Conservation (phyloP, 2,329 filamentous ascomycete species). For the Aspergillus alliaceus region DNA sequence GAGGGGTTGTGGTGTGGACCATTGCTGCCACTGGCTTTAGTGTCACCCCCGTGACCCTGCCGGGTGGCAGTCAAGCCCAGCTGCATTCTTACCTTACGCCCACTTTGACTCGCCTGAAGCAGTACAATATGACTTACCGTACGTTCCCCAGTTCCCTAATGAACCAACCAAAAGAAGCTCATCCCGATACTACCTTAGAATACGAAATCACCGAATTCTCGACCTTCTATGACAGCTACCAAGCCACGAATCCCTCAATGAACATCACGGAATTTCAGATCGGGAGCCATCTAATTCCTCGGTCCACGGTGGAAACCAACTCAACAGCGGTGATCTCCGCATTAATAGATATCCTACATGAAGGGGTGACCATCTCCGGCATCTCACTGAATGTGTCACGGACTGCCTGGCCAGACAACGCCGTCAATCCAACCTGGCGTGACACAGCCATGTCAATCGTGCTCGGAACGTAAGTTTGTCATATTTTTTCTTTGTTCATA, state of each 20-base stretch:
- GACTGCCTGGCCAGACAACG: conserved; percentile 4
- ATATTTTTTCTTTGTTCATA: background rate
- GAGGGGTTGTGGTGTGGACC: conserved; percentile 49
- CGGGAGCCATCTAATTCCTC: conserved; percentile 22
- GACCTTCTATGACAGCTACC: conserved; percentile 68
- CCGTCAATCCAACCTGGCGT: conserved; percentile 16
- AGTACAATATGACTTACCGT: conserved; percentile 31
- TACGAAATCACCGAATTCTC: conserved; percentile 14
- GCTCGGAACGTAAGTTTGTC: background rate
- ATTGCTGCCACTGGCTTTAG: conserved; percentile 36
- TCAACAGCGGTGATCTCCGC: conserved; percentile 8
- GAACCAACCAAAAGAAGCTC: no score
- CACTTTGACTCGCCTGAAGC: conserved; percentile 42
- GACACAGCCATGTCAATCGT: background rate
- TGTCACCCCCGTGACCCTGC: conserved; percentile 49
- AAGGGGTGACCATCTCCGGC: no score
- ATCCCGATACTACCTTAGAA: conserved; percentile 11
- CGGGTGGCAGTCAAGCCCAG: conserved; percentile 44
- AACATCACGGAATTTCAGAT: conserved; percentile 16
- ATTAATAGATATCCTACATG: no score
- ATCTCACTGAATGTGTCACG: background rate
- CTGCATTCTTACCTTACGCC: conserved; percentile 47
- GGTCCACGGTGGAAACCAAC: conserved; percentile 7
- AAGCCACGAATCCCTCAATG: conserved; percentile 60
- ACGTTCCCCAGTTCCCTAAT: conserved; percentile 8